Evolutionary conservation across 108 stramenopile genomes (phyloP), one percentile per base, ranked within the genome.

Genomic region (Phaeodactylum tricornutum): DNA sequence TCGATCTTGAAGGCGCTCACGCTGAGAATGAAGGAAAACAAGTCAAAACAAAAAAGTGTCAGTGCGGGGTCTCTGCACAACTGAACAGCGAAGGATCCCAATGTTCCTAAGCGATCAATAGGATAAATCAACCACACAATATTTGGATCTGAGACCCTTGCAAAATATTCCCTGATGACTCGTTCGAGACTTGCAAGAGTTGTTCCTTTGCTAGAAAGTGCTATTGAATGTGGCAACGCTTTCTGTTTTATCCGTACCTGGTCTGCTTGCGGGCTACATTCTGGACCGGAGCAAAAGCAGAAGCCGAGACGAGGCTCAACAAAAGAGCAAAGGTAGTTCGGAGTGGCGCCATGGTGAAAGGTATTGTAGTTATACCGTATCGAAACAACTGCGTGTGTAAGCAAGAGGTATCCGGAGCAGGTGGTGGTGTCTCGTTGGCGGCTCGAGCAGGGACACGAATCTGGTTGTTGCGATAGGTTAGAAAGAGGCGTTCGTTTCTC

Each of bases 341-440:
- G 62, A 88, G 59, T 51, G 77, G 79, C 36, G 79, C 79, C 86
- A 88, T 88, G 35, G 17, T 52, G 31, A 32, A n/a, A n/a, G n/a
- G n/a, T n/a, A n/a, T n/a, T n/a, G n/a, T n/a, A n/a, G n/a, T n/a
- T n/a, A n/a, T n/a, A n/a, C n/a, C n/a, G n/a, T n/a, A n/a, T n/a
- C n/a, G n/a, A n/a, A n/a, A n/a, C n/a, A n/a, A n/a, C n/a, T n/a
- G n/a, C n/a, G n/a, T n/a, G n/a, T n/a, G n/a, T n/a, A n/a, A n/a
- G n/a, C n/a, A n/a, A n/a, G n/a, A n/a, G n/a, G n/a, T n/a, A n/a
- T n/a, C n/a, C n/a, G n/a, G n/a, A n/a, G n/a, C n/a, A n/a, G n/a
- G n/a, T n/a, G n/a, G n/a, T n/a, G n/a, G n/a, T n/a, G n/a, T n/a
- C n/a, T n/a, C n/a, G n/a, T n/a, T n/a, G n/a, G n/a, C n/a, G n/a